Evolutionary conservation across 1,284 basidiomycete genomes (phyloP), one percentile per base, ranked within the genome.

Genomic region (Ganoderma sinense): DNA sequence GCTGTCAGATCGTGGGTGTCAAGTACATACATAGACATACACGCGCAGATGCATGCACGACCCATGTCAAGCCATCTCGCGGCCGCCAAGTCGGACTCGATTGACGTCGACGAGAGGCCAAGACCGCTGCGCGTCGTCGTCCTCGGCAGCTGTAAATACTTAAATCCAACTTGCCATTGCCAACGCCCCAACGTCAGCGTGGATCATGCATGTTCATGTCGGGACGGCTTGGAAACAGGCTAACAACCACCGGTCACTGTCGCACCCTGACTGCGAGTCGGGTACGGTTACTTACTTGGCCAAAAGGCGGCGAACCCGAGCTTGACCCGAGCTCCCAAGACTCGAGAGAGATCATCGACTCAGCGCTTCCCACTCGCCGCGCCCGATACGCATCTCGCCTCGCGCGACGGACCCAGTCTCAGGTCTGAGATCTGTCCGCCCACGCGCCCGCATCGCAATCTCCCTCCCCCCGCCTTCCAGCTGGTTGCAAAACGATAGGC

Each of bases 361-460:
- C 33, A 7, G 4, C 4, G 4, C 29, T 55, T 16, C 53, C 53
- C 45, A 48, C 45, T 23, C 16, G 16, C 13, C 26, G 13, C 13
- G 23, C 41, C 60, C 39, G 60, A 43, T 39, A 5, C 23, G 6
- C 60, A 62, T 43, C 58, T 43, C 60, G 60, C 60, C 14, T 31
- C 23, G 13, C 40, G 23, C 45, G 29, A 18, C 6, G n/a, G n/a
- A n/a, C n/a, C n/a, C n/a, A n/a, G n/a, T n/a, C n/a, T n/a, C n/a
- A n/a, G n/a, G n/a, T n/a, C 16, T 18, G 18, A 45, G 60, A 62
- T 62, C 60, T 43, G 40, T 7, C 36, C 16, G 11, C 40, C 29
- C 53, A 56, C 18, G 43, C 31, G 60, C 60, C 41, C 60, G 20
- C 60, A 60, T 41, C 58, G 58, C 20, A 60, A 56, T 56, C 53